Evolutionary conservation across 208 protist species (phyloP).

Genomic region (Wallacemonas rigidus): DNA sequence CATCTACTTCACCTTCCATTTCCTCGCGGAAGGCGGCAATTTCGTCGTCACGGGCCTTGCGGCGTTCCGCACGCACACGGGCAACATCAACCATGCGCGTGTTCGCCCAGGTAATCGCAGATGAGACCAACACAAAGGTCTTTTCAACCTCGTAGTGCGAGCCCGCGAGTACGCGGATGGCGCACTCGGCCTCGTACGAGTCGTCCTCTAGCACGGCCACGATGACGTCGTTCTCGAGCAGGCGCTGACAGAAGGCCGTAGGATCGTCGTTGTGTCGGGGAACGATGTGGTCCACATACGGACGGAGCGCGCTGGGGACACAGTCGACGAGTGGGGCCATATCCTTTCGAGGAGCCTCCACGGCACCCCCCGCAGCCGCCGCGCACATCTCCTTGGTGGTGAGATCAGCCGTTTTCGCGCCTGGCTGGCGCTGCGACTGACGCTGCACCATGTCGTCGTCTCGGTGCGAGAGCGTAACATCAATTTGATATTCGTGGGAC

Average conservation of each 20-base stretch:
- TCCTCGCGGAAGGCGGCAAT: constrained; percentile 38
- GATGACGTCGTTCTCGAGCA: constrained; percentile 86
- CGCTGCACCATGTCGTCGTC: constrained; percentile 21
- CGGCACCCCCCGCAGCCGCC: background rate
- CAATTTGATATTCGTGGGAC: constrained; percentile 76
- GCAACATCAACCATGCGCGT: constrained; percentile 64
- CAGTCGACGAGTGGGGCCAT: constrained; percentile 5
- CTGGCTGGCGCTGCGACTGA: background rate
- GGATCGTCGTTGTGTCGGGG: constrained; percentile 74
- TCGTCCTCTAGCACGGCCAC: constrained; percentile 84
- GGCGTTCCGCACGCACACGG: constrained; percentile 32
- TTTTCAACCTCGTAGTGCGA: constrained; percentile 92
- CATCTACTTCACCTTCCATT: constrained; percentile 17
- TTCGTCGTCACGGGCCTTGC: constrained; percentile 45
- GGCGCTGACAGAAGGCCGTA: constrained; percentile 47
- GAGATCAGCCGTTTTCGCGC: background rate
- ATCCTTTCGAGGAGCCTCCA: constrained; percentile 18
- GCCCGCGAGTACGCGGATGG: constrained; percentile 76
- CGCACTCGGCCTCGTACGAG: constrained; percentile 79
- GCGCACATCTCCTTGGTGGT: background rate
- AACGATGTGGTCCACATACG: constrained; percentile 54
- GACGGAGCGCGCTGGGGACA: constrained; percentile 39
- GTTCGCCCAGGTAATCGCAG: constrained; percentile 82
- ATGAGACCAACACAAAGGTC: constrained; percentile 91
- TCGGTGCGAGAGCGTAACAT: constrained; percentile 55